Conservation (phyloP, 441 rosid species). For the Arabidopsis hybrid region DNA sequence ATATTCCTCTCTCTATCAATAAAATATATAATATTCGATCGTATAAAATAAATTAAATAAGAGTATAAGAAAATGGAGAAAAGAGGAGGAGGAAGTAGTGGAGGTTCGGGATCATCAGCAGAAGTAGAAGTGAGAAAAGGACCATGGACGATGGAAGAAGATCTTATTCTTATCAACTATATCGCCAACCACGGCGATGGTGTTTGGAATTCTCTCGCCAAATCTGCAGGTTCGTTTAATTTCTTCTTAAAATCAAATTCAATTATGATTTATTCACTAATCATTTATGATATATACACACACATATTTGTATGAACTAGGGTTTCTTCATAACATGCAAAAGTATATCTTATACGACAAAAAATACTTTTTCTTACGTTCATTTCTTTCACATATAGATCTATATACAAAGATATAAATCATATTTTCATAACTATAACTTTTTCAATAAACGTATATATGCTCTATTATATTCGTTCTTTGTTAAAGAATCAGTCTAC, state of each 20-base stretch:
- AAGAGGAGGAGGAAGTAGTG: constrained; percentile 71
- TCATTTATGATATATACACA: not conserved
- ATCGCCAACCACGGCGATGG: constrained; percentile 98
- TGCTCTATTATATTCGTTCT: constrained; percentile 2
- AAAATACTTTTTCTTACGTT: not conserved
- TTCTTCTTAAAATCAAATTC: not conserved
- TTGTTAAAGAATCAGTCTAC: constrained; percentile 3
- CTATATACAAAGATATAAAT: not conserved
- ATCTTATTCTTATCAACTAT: constrained; percentile 88
- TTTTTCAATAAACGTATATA: not conserved
- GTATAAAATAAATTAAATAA: not conserved
- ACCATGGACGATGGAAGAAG: constrained; percentile 99
- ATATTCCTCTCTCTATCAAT: constrained; percentile 24
- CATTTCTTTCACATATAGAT: not conserved
- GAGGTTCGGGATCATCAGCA: constrained; percentile 54
- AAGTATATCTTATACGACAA: not conserved
- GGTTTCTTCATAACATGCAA: constrained; percentile 35
- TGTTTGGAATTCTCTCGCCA: constrained; percentile 96
- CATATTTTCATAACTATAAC: constrained; percentile 7
- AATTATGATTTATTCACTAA: not conserved
- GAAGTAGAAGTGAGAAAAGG: constrained; percentile 95
- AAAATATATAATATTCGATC: constrained; percentile 10
- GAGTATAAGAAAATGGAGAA: constrained; percentile 19
- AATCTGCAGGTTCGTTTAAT: constrained; percentile 72
- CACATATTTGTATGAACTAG: constrained; percentile 15